These are phyloP conservation scores for Abelmoschus esculentus DNA, from an alignment of 345 rosid genomes.

Conservation along the genomic window DNA sequence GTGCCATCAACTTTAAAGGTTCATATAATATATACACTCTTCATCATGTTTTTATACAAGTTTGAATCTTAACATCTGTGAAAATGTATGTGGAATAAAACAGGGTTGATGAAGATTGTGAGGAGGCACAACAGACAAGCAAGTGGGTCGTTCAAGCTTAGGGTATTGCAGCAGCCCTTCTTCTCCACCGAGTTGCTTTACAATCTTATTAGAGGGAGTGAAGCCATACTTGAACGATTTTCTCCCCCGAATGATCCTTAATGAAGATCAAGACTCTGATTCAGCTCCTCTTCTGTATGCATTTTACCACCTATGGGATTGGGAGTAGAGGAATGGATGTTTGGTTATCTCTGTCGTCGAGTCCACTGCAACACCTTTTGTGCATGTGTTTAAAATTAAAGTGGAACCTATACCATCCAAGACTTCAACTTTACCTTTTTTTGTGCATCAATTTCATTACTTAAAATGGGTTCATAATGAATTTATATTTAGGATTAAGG, in stretches of 20 bases:
- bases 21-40: neutral
- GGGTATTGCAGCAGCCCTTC: conserved; percentile 33
- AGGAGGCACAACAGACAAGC: conserved; percentile 42
- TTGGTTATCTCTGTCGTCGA: no score
- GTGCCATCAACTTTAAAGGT: conserved; percentile 37
- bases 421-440: no score
- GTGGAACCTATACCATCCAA: no score
- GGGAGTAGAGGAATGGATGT: neutral
- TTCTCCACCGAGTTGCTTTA: conserved; percentile 36
- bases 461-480: no score
- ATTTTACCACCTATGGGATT: neutral
- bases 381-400: no score
- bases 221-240: conserved; percentile 26
- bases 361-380: no score
- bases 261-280: neutral
- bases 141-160: conserved; percentile 23
- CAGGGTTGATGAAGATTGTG: conserved; percentile 39
- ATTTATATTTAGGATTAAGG: no score
- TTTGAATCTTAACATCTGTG: neutral
- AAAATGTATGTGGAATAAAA: neutral
- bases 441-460: no score
- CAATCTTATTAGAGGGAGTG: conserved; percentile 31
- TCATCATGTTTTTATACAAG: neutral
- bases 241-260: conserved; percentile 9
- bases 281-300: neutral